Conservation (phyloP, 352 stramenopile species). For the Phytophthora constricta region DNA sequence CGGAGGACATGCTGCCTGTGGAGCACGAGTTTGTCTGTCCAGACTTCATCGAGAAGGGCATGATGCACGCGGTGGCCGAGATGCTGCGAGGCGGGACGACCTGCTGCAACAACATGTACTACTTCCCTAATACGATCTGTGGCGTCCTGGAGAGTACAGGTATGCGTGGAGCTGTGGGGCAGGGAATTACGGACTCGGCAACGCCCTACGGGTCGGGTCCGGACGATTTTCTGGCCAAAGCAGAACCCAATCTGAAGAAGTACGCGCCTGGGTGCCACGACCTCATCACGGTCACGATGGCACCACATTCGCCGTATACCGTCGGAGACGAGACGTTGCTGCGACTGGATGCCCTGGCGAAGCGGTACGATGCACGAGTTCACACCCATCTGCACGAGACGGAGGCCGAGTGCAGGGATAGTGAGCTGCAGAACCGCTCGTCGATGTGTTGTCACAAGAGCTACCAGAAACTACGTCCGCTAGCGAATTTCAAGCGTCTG, state of each 20-base stretch:
- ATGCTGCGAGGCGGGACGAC: conserved; percentile 85
- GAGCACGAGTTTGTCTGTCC: conserved; percentile 77
- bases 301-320: conserved; percentile 83
- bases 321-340: conserved; percentile 69
- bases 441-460: conserved; percentile 81
- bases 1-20: conserved; percentile 79
- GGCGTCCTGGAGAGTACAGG: conserved; percentile 60
- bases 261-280: conserved; percentile 49
- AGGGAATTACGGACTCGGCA: conserved; percentile 72
- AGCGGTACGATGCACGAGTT: conserved; percentile 59
- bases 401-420: conserved; percentile 75
- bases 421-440: conserved; percentile 50
- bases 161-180: conserved; percentile 68
- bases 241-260: conserved; percentile 53
- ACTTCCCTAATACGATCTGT: conserved; percentile 63
- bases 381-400: conserved; percentile 89
- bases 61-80: conserved; percentile 74
- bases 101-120: conserved; percentile 92
- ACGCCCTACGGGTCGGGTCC: conserved; percentile 53
- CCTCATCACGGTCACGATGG: conserved; percentile 55
- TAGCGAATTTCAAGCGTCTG: conserved; percentile 77
- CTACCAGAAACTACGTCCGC: conserved; percentile 61
- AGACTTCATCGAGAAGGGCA: conserved; percentile 72
- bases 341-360: conserved; percentile 40
- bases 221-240: conserved; percentile 76